These are phyloP conservation scores for Rhododendron griersonianum DNA, from an alignment of 148 eudicot genomes.

Conservation along the genomic window DNA sequence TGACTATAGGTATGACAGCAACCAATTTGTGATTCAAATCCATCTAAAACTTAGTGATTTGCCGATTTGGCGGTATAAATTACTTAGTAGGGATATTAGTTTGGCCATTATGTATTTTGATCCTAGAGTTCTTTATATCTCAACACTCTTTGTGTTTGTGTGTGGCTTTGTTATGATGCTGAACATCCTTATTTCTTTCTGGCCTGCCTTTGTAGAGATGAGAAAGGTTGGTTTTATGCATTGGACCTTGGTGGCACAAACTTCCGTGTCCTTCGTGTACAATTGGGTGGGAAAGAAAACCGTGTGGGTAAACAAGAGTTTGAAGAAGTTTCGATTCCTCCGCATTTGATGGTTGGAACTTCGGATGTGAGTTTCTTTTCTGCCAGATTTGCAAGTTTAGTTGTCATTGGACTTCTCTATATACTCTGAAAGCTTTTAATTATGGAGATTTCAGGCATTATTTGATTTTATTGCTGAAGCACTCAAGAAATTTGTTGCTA, in stretches of 20 bases:
- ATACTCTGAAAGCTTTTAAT: slow-evolving; percentile 13
- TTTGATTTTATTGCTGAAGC: slow-evolving; percentile 85
- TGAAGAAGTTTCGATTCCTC: slow-evolving; percentile 83
- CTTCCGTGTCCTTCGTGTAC: slow-evolving; percentile 85
- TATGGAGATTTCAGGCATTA: slow-evolving; percentile 56
- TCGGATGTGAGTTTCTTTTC: slow-evolving; percentile 55
- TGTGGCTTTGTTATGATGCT: not conserved
- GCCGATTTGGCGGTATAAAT: not conserved
- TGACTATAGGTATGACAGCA: not conserved
- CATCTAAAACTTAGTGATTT: not conserved
- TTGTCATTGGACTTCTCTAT: slow-evolving; percentile 5
- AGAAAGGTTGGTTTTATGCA: slow-evolving; percentile 87
- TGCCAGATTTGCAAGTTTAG: not conserved
- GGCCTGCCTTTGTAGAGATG: slow-evolving; percentile 47
- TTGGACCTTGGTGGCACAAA: slow-evolving; percentile 99
- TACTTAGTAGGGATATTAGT: not conserved
- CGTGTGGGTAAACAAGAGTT: slow-evolving; percentile 63
- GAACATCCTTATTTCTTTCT: slow-evolving; percentile 3
- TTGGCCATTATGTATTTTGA: not conserved
- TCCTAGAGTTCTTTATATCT: not conserved
- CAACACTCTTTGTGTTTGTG: not conserved
- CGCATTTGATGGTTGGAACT: slow-evolving; percentile 74
- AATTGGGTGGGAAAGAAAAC: slow-evolving; percentile 67
- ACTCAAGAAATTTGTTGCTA: slow-evolving; percentile 82
- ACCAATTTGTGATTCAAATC: not conserved